Evolutionary conservation across 768 basidiomycete species (phyloP).

Genomic region (Lactarius akahatsu): DNA sequence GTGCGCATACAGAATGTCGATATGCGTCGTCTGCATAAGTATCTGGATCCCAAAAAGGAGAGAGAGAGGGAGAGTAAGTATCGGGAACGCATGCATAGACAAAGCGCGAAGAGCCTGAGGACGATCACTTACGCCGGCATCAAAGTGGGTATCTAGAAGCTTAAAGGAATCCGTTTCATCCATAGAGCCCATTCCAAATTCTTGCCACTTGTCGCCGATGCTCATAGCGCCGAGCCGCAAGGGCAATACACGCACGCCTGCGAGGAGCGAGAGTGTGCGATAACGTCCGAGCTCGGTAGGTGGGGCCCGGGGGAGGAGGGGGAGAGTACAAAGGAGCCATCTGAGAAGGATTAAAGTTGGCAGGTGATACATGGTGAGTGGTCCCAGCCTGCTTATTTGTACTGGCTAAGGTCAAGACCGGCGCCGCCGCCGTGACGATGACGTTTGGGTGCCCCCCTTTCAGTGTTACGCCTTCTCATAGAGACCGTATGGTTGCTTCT

Average conservation of each 20-base stretch:
- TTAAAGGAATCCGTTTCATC: constrained; percentile 38
- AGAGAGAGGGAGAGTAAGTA: too few species aligned
- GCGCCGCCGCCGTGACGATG: background rate
- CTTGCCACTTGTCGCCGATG: constrained; percentile 23
- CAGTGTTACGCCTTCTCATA: background rate
- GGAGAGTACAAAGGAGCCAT: background rate
- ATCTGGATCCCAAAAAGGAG: too few species aligned
- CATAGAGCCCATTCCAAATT: constrained; percentile 35
- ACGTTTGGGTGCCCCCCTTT: background rate
- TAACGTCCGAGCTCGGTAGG: constrained; percentile 27
- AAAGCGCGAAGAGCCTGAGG: background rate
- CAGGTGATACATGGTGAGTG: too few species aligned
- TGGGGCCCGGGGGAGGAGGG: constrained; percentile 1
- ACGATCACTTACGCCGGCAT: constrained; percentile 30
- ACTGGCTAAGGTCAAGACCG: too few species aligned
- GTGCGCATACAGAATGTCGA: constrained; percentile 36
- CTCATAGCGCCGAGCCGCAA: constrained; percentile 32
- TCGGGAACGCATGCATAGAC: too few species aligned
- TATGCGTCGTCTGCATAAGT: constrained; percentile 37
- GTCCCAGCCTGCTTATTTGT: too few species aligned
- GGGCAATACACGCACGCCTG: constrained; percentile 34
- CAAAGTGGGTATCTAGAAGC: constrained; percentile 40
- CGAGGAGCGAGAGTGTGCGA: constrained; percentile 26
- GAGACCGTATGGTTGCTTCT: background rate
- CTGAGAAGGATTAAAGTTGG: too few species aligned